Conservation (phyloP, 768 basidiomycete genomes). For the Russula earlei region DNA sequence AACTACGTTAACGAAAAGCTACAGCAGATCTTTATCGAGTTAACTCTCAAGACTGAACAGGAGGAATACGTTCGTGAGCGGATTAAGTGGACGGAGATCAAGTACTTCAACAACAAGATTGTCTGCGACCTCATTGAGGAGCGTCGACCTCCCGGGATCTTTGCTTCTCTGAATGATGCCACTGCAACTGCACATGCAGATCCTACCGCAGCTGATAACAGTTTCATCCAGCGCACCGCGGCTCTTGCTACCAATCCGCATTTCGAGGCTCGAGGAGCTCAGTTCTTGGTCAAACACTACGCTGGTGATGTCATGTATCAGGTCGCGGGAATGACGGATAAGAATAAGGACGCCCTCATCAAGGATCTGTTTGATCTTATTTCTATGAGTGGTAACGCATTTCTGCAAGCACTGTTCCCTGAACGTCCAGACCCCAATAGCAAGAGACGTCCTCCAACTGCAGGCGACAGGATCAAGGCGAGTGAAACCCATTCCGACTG, state of each 20-base stretch:
- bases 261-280: slow-evolving; percentile 88
- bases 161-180: slow-evolving; percentile 97
- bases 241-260: slow-evolving; percentile 78
- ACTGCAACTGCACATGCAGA: slow-evolving; percentile 98
- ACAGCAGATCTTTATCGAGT: slow-evolving; percentile 98
- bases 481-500: slow-evolving; percentile 7
- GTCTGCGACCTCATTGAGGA: slow-evolving; percentile 99
- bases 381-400: slow-evolving; percentile 67
- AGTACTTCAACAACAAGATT: slow-evolving; percentile 97
- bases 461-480: slow-evolving; percentile 96
- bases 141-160: slow-evolving; percentile 90
- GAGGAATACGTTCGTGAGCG: slow-evolving; percentile 98
- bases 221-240: slow-evolving; percentile 87
- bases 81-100: slow-evolving; percentile 99
- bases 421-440: slow-evolving; percentile 93
- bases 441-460: slow-evolving; percentile 97
- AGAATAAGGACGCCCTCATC: slow-evolving; percentile 96
- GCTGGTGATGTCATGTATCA: slow-evolving; percentile 99
- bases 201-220: slow-evolving; percentile 90
- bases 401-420: slow-evolving; percentile 83
- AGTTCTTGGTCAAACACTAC: slow-evolving; percentile 94
- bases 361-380: slow-evolving; percentile 92
- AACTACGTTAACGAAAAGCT: slow-evolving; percentile 99
- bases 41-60: slow-evolving; percentile 97
- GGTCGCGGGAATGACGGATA: slow-evolving; percentile 96